phyloP scores from a whole-genome alignment of 805 yeast species.

The Nakazawaea pomicola region DNA sequence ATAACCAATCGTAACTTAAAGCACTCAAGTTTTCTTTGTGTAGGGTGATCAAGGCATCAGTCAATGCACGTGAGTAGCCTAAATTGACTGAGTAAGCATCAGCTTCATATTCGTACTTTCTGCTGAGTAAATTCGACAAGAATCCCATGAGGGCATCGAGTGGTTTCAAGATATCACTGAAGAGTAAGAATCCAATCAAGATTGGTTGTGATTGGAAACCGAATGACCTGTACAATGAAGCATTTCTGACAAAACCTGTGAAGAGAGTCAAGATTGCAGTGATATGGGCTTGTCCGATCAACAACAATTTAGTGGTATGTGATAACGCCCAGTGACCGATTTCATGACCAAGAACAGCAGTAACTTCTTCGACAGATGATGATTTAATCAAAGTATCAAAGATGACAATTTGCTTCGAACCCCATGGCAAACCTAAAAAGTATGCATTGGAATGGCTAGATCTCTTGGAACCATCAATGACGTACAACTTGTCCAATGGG shows the following conservation, averaged over 20 bases:
- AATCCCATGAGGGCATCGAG: conserved; percentile 66
- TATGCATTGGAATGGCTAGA: conserved; percentile 96
- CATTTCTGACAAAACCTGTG: conserved; percentile 74
- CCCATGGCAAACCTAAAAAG: conserved; percentile 94
- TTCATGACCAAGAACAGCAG: conserved; percentile 97
- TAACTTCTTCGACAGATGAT: conserved; percentile 71
- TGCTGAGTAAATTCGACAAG: conserved; percentile 61
- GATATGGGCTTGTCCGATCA: conserved; percentile 58
- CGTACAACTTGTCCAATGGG: conserved; percentile 83
- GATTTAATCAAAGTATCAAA: conserved; percentile 87
- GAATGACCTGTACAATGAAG: conserved; percentile 70
- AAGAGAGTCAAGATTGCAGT: conserved; percentile 66
- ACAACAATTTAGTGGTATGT: conserved; percentile 76
- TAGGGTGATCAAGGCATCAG: conserved; percentile 66
- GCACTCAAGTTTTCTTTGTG: conserved; percentile 78
- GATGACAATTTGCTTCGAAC: conserved; percentile 86
- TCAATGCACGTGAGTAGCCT: conserved; percentile 67
- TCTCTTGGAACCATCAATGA: conserved; percentile 95
- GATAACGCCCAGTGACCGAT: conserved; percentile 96
- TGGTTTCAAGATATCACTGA: conserved; percentile 75
- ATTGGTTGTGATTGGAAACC: conserved; percentile 76
- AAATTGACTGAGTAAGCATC: conserved; percentile 76
- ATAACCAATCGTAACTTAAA: conserved; percentile 87
- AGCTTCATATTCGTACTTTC: conserved; percentile 92
- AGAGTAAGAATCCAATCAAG: conserved; percentile 75